Evolutionary conservation across 306 rosid genomes (phyloP).

Genomic region (Vigna radiata): DNA sequence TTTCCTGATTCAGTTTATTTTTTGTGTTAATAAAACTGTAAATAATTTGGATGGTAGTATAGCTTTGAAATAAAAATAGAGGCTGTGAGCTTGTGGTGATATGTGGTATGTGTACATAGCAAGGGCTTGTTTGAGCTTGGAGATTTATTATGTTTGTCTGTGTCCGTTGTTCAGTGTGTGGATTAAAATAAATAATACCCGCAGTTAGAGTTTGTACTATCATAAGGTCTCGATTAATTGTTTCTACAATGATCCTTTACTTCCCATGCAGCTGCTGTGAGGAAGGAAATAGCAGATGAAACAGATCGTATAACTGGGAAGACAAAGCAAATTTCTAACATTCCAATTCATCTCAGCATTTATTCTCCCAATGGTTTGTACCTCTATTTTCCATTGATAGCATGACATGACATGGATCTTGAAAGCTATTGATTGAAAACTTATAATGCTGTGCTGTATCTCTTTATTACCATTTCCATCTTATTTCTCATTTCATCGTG

Average conservation of each 20-base stretch:
- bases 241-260: slow-evolving; percentile 27
- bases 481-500: neutral
- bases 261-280: slow-evolving; percentile 76
- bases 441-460: neutral
- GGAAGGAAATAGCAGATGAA: slow-evolving; percentile 95
- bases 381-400: slow-evolving; percentile 36
- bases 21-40: slow-evolving; percentile 7
- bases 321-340: slow-evolving; percentile 85
- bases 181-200: slow-evolving; percentile 26
- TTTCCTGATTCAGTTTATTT: slow-evolving; percentile 20
- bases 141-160: slow-evolving; percentile 19
- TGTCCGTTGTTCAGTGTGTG: slow-evolving; percentile 9
- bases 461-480: neutral
- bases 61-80: slow-evolving; percentile 17
- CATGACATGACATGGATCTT: slow-evolving; percentile 31
- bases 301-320: slow-evolving; percentile 97
- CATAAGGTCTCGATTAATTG: slow-evolving; percentile 19
- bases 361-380: slow-evolving; percentile 95
- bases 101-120: neutral
- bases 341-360: slow-evolving; percentile 98
- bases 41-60: neutral
- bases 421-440: slow-evolving; percentile 18
- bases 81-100: slow-evolving; percentile 11
- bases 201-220: neutral
- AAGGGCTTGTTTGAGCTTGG: neutral